These are phyloP conservation scores for Camillea tinctor DNA, from an alignment of 2,329 filamentous ascomycete species.

Conservation along the genomic window DNA sequence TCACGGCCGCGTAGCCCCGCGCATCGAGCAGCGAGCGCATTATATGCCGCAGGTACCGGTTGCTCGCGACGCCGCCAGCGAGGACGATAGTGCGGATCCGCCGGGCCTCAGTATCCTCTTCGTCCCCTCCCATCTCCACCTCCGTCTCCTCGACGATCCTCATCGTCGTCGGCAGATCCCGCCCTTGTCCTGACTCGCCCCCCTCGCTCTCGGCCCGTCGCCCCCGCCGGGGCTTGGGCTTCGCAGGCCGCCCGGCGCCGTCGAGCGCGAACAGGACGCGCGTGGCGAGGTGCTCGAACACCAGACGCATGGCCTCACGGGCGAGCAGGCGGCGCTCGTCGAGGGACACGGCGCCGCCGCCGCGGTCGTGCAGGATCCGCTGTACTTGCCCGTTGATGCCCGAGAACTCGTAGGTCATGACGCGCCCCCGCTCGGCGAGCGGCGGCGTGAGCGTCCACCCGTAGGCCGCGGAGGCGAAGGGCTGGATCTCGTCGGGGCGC, in stretches of 20 bases:
- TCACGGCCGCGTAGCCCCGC: slow-evolving; percentile 62
- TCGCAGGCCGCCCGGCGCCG: neutral
- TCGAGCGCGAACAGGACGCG: slow-evolving; percentile 68
- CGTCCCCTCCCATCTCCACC: slow-evolving; percentile 15
- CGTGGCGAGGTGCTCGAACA: slow-evolving; percentile 83
- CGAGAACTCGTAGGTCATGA: slow-evolving; percentile 71
- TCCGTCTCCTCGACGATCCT: neutral
- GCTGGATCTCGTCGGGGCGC: slow-evolving; percentile 57
- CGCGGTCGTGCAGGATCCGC: slow-evolving; percentile 44
- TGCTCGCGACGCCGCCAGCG: slow-evolving; percentile 87
- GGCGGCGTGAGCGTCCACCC: slow-evolving; percentile 70
- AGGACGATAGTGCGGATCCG: slow-evolving; percentile 67
- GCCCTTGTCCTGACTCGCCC: neutral
- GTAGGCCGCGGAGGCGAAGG: slow-evolving; percentile 37
- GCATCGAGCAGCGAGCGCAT: slow-evolving; percentile 56
- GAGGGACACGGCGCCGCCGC: slow-evolving; percentile 40
- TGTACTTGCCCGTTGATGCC: slow-evolving; percentile 67
- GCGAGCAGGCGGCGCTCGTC: slow-evolving; percentile 69
- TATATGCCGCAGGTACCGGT: slow-evolving; percentile 73
- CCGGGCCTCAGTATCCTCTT: slow-evolving; percentile 10
- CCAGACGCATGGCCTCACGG: slow-evolving; percentile 70
- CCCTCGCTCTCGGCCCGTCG: neutral
- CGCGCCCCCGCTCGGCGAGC: slow-evolving; percentile 52
- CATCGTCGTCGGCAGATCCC: slow-evolving; percentile 30
- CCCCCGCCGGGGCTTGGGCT: neutral